A percentile compares a stretch with the other conserved stretches of the same genome.
Evolutionary conservation across 225 moss, liverwort and hornwort species (phyloP).

Genomic region (Pseudisothecium myosuroides): DNA sequence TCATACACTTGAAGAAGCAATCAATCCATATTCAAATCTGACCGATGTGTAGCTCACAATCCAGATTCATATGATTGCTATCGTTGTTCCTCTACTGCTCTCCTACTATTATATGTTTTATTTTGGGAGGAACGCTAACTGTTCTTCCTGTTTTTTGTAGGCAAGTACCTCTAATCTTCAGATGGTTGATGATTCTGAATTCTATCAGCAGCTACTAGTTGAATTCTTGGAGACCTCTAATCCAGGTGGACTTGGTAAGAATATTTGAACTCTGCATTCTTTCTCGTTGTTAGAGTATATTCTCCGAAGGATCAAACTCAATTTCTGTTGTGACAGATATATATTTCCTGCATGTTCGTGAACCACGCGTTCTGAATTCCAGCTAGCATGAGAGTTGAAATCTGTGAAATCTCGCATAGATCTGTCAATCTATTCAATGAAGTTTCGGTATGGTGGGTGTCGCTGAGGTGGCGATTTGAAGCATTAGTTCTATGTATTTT

Average conservation of each 20-base stretch:
- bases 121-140: neutral
- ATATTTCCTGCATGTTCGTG: no score
- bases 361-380: no score
- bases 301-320: no score
- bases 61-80: neutral
- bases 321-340: no score
- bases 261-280: no score
- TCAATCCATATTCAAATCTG: neutral
- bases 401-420: no score
- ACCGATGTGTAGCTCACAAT: neutral
- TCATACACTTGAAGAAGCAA: neutral
- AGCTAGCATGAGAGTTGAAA: no score
- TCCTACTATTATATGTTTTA: neutral
- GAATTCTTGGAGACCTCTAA: constrained; percentile 84
- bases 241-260: neutral
- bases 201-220: constrained; percentile 78
- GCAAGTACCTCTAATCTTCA: constrained; percentile 39
- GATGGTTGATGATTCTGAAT: constrained; percentile 58
- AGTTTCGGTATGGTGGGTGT: no score
- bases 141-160: neutral
- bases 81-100: neutral
- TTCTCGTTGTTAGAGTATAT: no score
- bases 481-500: no score
- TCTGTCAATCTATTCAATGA: no score
- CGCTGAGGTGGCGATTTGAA: no score